A percentile compares a stretch with the other conserved stretches of the same genome.
phyloP scores from a whole-genome alignment of 2,329 filamentous ascomycete genomes.

The Laburnicola sp. region DNA sequence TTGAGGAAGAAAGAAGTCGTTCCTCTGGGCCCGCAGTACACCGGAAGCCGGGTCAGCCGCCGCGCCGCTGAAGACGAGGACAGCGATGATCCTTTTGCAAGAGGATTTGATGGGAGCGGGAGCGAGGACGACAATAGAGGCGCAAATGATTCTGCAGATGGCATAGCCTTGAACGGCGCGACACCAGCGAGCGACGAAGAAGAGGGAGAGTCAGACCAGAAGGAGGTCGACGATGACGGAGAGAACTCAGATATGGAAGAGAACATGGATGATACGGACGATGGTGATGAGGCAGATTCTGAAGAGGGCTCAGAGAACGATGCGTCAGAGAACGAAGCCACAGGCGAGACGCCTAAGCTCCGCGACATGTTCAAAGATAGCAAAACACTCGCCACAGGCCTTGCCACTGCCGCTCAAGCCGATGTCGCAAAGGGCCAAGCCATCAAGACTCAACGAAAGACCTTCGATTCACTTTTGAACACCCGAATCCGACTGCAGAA shows the following conservation, averaged over 20 bases:
- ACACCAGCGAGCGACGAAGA: constrained; percentile 53
- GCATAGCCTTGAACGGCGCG: constrained; percentile 49
- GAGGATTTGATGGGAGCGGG: constrained; percentile 48
- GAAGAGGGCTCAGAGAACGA: constrained; percentile 39
- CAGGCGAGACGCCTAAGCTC: constrained; percentile 57
- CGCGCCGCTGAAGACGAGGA: constrained; percentile 61
- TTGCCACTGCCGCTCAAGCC: constrained; percentile 68
- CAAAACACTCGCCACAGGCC: constrained; percentile 65
- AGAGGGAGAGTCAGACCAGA: constrained; percentile 45
- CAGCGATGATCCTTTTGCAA: constrained; percentile 56
- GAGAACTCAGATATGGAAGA: constrained; percentile 47
- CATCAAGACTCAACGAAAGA: constrained; percentile 80
- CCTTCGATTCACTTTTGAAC: constrained; percentile 87
- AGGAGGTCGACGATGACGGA: constrained; percentile 54
- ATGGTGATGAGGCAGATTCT: constrained; percentile 44
- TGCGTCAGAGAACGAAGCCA: constrained; percentile 23
- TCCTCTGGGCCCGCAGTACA: constrained; percentile 76
- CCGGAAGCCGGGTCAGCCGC: constrained; percentile 74
- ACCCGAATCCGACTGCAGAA: constrained; percentile 92
- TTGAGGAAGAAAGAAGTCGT: constrained; percentile 72
- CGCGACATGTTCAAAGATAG: constrained; percentile 69
- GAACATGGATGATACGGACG: constrained; percentile 45
- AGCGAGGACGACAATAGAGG: constrained; percentile 21
- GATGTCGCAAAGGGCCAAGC: constrained; percentile 85
- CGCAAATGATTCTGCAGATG: constrained; percentile 52